Evolutionary conservation across 176 grass and related monocot genomes (phyloP), one percentile per base, ranked within the genome.

Genomic region (Alloteropsis semialata): DNA sequence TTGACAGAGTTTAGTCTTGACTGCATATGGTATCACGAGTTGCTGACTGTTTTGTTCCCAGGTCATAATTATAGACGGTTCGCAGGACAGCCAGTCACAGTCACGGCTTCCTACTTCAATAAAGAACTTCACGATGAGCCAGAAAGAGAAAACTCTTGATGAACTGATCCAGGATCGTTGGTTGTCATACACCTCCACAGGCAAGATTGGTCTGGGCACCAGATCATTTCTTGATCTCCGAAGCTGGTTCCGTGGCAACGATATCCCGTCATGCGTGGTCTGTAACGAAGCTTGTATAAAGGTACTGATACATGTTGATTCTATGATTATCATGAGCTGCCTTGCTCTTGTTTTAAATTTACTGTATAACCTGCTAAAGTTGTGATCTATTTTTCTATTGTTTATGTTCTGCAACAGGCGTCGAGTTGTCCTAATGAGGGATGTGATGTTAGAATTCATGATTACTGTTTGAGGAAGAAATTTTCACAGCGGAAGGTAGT

Each of bases 211-310:
- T 83, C 82, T 95, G 60, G 96, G 90, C 36, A 87, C 87, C 69
- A 84, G 87, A 83, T 93, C 90, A 69, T 98, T 98, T 81, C 86
- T 98, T 89, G 92, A 98, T 79, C 90, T 98, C 30, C 78, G 92
- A 41, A 91, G 92, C 60, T 98, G 92, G 96, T 95, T 95, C 30
- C 78, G 72, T 14, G 75, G 61, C 33, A 95, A 91, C 11, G 90
- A 90, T 46, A 86, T 98, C 25, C 96, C 96, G 67, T 92, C 89
- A 34, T 95, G 96, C 1, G 85, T 89, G 36, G 96, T 98, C 50
- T 98, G 96, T 82, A 95, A 98, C 57, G 89, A 98, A 88, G 80
- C 96, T 83, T 89, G 93, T 66, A 92, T 98, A 66, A 98, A 93
- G 92, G 96, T 87, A 86, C 22, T 27, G 3, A 62, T 45, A 73